Percentiles rank a stretch among this genome's conserved stretches.
These are phyloP conservation scores for Ensete glaucum DNA, from an alignment of 176 grass and related monocot genomes.

Conservation along the genomic window DNA sequence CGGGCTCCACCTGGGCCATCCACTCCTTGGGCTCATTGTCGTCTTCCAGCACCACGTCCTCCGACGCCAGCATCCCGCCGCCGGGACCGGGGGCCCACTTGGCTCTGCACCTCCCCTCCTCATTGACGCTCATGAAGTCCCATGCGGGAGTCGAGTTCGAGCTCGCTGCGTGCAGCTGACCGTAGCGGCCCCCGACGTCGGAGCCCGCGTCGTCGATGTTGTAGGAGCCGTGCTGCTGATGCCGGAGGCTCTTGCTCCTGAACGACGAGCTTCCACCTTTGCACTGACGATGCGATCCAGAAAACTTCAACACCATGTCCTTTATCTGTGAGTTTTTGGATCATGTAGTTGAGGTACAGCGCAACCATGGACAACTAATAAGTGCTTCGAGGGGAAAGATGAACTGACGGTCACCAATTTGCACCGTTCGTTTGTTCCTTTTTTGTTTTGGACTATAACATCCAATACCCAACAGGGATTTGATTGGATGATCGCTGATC, in stretches of 20 bases:
- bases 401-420: not conserved
- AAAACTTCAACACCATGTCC: constrained; percentile 99
- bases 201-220: constrained; percentile 16
- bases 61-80: not conserved
- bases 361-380: not conserved
- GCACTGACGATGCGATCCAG: constrained; percentile 62
- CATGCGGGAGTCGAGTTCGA: constrained; percentile 29
- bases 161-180: constrained; percentile 15
- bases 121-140: constrained; percentile 31
- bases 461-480: too few species aligned
- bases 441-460: too few species aligned
- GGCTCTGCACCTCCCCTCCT: constrained; percentile 8
- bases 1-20: constrained; percentile 92
- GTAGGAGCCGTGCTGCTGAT: constrained; percentile 23
- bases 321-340: constrained; percentile 57
- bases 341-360: not conserved
- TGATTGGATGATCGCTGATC: too few species aligned
- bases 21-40: constrained; percentile 54
- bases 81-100: constrained; percentile 24
- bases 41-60: constrained; percentile 33
- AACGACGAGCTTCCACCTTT: constrained; percentile 32
- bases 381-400: not conserved
- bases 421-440: too few species aligned
- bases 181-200: constrained; percentile 27
- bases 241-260: constrained; percentile 36